Conservation (phyloP, 2,329 filamentous ascomycete genomes). For the Claviceps pusilla region DNA sequence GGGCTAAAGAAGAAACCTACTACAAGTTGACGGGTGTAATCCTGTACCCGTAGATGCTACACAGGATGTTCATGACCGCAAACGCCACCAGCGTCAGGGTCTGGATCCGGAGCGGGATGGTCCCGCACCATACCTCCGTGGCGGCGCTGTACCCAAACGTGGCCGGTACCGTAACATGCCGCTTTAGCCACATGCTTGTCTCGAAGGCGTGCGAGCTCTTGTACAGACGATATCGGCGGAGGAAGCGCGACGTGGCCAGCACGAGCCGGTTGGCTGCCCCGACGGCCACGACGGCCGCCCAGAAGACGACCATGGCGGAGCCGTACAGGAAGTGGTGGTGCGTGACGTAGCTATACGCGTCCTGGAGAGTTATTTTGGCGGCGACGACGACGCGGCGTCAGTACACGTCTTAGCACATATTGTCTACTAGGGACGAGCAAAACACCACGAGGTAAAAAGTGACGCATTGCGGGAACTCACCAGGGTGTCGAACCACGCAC, state of each 20-base stretch:
- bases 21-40: constrained; percentile 25
- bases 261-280: constrained; percentile 20
- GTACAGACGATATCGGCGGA: background rate
- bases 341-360: constrained; percentile 19
- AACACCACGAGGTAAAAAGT: background rate
- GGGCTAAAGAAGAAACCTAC: constrained; percentile 13
- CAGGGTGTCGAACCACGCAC: constrained; percentile 23
- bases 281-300: constrained; percentile 22
- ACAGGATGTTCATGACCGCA: constrained; percentile 22
- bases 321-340: constrained; percentile 22
- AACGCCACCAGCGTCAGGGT: constrained; percentile 24
- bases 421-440: background rate
- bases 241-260: constrained; percentile 4
- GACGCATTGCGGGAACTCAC: constrained; percentile 10
- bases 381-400: background rate
- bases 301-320: constrained; percentile 24
- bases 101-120: constrained; percentile 29
- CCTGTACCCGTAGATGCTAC: constrained; percentile 22
- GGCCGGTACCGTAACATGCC: constrained; percentile 23
- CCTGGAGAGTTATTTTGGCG: background rate
- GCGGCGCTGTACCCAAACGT: constrained; percentile 28
- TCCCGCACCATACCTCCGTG: constrained; percentile 29
- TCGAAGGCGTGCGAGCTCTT: background rate
- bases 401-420: background rate
- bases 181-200: constrained; percentile 16